These are phyloP conservation scores for Pinus tabuliformis DNA, from an alignment of 75 land plant genomes.

Conservation along the genomic window DNA sequence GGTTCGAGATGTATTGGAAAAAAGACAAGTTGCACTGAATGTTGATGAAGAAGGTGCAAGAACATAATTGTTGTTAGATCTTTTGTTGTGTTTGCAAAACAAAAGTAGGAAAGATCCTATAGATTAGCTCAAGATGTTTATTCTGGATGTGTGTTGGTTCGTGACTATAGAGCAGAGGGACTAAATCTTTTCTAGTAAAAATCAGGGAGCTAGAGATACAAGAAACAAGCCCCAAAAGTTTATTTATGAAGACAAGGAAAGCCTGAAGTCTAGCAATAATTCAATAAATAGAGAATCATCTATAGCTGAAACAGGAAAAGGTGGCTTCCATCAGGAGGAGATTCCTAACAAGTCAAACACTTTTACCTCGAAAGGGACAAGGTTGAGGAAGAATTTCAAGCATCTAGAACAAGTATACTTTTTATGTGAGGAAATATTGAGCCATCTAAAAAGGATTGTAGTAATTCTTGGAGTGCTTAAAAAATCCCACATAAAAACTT, in stretches of 20 bases:
- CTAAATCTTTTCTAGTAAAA: neutral
- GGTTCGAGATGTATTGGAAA: conserved; percentile 30
- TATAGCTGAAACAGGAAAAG: neutral
- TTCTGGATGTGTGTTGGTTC: conserved; percentile 4
- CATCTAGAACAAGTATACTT: conserved; percentile 85
- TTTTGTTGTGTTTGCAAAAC: conserved; percentile 51
- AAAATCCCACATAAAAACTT: conserved; percentile 21
- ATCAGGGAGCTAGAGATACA: neutral
- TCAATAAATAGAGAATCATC: neutral
- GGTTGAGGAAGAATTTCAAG: conserved; percentile 61
- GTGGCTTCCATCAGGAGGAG: neutral
- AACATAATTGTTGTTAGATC: conserved; percentile 66
- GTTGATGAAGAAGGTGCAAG: conserved; percentile 69
- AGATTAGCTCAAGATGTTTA: conserved; percentile 57
- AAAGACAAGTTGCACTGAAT: conserved; percentile 30
- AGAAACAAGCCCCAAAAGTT: conserved; percentile 3
- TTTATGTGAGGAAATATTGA: conserved; percentile 59
- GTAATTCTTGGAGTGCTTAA: conserved; percentile 22
- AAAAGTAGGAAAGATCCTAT: conserved; percentile 56
- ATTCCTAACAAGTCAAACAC: neutral
- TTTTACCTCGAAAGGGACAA: conserved; percentile 36
- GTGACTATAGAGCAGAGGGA: neutral
- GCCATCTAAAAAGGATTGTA: conserved; percentile 22
- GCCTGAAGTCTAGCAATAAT: neutral
- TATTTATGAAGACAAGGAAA: conserved; percentile 8